Percentiles rank a stretch among this genome's conserved stretches.
Evolutionary conservation across 2,329 filamentous ascomycete species (phyloP).

Genomic region (Aspergillus amoenus): DNA sequence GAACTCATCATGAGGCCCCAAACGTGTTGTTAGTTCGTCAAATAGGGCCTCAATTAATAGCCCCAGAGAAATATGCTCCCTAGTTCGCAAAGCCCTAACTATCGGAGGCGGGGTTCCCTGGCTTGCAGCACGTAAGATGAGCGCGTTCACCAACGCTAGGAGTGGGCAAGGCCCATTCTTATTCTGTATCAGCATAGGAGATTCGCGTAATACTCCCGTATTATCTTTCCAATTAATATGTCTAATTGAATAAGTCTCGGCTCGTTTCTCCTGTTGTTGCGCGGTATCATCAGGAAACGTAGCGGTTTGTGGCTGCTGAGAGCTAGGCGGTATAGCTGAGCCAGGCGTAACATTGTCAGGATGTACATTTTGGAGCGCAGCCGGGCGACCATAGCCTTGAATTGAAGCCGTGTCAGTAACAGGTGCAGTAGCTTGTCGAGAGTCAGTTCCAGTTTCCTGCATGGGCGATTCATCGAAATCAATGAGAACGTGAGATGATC

Average conservation of each 20-base stretch:
- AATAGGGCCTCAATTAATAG: constrained; percentile 86
- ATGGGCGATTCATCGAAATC: constrained; percentile 24
- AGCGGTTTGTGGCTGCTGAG: constrained; percentile 10
- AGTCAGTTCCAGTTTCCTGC: constrained; percentile 7
- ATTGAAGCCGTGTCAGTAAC: constrained; percentile 6
- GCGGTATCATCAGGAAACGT: constrained; percentile 31
- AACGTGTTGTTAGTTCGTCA: constrained; percentile 83
- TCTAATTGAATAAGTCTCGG: constrained; percentile 90
- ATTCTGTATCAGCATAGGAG: constrained; percentile 88
- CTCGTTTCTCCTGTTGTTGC: constrained; percentile 47
- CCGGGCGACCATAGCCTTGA: neutral
- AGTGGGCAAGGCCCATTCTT: constrained; percentile 92
- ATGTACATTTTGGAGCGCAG: neutral
- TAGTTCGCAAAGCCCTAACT: constrained; percentile 71
- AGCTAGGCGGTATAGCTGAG: constrained; percentile 1
- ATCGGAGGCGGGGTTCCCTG: constrained; percentile 66
- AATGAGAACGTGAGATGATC: constrained; percentile 34
- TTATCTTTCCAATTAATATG: constrained; percentile 82
- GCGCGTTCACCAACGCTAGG: constrained; percentile 87
- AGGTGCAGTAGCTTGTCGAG: constrained; percentile 14
- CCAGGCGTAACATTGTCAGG: constrained; percentile 2
- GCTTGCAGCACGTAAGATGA: constrained; percentile 80
- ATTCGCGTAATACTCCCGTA: constrained; percentile 65
- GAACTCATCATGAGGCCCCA: constrained; percentile 66
- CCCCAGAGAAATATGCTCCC: constrained; percentile 85